A percentile compares a stretch with the other conserved stretches of the same genome.
These are phyloP conservation scores for Graphium sp. DNA, from an alignment of 2,329 filamentous ascomycete genomes.

Conservation along the genomic window DNA sequence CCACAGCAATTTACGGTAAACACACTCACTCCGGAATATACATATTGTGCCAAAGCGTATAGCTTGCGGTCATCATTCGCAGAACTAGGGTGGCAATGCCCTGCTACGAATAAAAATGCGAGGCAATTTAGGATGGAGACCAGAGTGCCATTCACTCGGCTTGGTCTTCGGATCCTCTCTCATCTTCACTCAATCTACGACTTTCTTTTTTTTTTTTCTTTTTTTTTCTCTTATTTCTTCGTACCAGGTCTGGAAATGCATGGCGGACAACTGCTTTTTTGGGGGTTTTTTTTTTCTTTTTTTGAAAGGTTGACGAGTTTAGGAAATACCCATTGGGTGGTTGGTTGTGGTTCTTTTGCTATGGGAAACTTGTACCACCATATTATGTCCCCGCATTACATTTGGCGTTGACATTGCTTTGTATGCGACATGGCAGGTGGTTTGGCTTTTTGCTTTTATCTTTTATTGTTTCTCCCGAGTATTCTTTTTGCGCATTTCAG, in stretches of 20 bases:
- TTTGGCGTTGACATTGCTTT: background rate
- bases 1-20: conserved; percentile 34
- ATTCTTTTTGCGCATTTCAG: conserved; percentile 4
- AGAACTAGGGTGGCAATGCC: background rate
- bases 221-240: background rate
- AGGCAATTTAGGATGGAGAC: background rate
- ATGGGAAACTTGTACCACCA: background rate
- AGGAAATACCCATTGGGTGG: no score
- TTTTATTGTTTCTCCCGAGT: background rate
- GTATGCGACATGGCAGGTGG: background rate
- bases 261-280: background rate
- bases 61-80: background rate
- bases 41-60: no score
- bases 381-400: conserved; percentile 1
- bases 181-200: background rate
- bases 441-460: background rate
- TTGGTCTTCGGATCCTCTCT: background rate
- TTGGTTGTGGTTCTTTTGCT: no score
- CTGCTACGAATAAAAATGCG: background rate
- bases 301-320: background rate
- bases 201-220: conserved; percentile 1
- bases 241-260: no score
- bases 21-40: no score
- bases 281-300: background rate
- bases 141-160: background rate